Base-by-base conservation (phyloP, 495 filamentous ascomycete species). In the Penicillium parvum region DNA sequence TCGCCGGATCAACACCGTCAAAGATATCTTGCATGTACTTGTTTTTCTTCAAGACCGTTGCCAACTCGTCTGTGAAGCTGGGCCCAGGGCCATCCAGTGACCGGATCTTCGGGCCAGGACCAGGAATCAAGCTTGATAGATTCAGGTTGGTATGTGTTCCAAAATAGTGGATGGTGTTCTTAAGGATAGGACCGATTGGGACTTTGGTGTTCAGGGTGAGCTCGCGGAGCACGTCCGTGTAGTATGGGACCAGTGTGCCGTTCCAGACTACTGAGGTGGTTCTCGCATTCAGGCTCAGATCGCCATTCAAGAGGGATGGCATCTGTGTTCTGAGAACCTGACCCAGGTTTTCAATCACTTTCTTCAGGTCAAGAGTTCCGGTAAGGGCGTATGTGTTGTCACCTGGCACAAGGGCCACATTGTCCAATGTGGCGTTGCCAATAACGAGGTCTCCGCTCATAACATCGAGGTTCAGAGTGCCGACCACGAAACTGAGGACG, bases 331-430 rank as follows among this genome's bases (percentile, higher is more conserved):
- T 44, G 8, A 71, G 41, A 6, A 71, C 41, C 4, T 32, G 33
- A 2, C 37, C 32, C 4, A 71, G 43, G 34, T 68, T 63, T 0
- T 35, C 20, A 28, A 71, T 21, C 2, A 65, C 39, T 3, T 39
- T 51, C 14, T 35, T 41, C 15, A 71, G 32, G 34, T 71, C 64
- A 18, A 69, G 29, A 18, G 49, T 46, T 15, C 59, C 61, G 41
- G 63, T 69, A 51, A 85, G 68, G 4, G 68, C 61, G 43, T 73
- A 64, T 26, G 64, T 60, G 63, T 84, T 84, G 47, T 73, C 69
- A 17, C 84, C 84, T 2, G 83, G 81, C 6, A 37, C 43, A 28
- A 86, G 72, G 3, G 65, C 55, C 11, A 86, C 66, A 56, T 83
- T 72, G 49, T 70, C 55, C 27, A 87, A 54, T 14, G 66, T 73